Evolutionary conservation across 176 grass and related monocot species (phyloP).

Genomic region (Puccinellia tenuiflora): DNA sequence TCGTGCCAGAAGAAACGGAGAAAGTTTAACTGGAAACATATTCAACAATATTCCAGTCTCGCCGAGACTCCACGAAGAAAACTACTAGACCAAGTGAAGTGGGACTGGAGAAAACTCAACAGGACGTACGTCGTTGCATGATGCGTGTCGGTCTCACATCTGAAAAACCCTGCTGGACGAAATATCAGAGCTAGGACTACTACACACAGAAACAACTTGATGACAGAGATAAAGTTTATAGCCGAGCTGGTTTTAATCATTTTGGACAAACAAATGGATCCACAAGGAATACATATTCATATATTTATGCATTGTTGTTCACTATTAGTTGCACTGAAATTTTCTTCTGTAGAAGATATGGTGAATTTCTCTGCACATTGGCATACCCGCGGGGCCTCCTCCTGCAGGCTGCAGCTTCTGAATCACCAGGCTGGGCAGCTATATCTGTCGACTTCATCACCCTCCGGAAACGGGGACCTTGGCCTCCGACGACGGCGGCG

Average conservation of each 20-base stretch:
- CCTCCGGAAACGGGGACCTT: conserved; percentile 39
- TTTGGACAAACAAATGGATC: too few relatives aligned
- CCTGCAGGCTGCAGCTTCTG: neutral
- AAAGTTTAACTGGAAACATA: too few relatives aligned
- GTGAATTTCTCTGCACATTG: neutral
- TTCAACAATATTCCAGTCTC: too few relatives aligned
- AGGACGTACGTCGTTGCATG: neutral
- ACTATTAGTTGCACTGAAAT: neutral
- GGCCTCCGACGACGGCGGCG: conserved; percentile 24
- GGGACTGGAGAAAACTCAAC: neutral
- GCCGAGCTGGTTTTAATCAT: too few relatives aligned
- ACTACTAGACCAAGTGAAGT: too few relatives aligned
- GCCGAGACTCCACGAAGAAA: neutral
- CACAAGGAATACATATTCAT: neutral
- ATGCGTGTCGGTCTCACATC: neutral
- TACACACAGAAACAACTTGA: too few relatives aligned
- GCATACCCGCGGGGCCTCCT: too few relatives aligned
- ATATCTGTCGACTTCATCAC: conserved; percentile 1
- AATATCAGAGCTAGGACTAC: too few relatives aligned
- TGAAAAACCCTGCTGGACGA: too few relatives aligned
- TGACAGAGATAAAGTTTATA: too few relatives aligned
- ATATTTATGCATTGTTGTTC: neutral
- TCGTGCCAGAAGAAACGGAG: neutral
- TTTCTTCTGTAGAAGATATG: too few relatives aligned
- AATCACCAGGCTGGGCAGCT: neutral